Percentiles rank a stretch among this genome's conserved stretches.
These are phyloP conservation scores for Oropetium thomaeum DNA, from an alignment of 176 grass and related monocot genomes.

Conservation along the genomic window DNA sequence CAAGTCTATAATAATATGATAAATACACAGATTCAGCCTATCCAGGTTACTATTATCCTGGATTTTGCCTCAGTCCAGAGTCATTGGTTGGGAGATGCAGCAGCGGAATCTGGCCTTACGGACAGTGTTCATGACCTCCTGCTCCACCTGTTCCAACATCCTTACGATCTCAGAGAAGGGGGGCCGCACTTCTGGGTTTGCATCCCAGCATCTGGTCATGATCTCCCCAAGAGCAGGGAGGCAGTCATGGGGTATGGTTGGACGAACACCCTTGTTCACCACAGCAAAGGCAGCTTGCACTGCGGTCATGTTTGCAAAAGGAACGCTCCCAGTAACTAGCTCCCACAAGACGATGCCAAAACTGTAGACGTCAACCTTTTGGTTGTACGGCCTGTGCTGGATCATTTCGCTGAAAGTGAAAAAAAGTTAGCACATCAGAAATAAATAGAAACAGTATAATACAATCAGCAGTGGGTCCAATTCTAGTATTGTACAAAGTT, in stretches of 20 bases:
- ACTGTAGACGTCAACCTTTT: constrained; percentile 67
- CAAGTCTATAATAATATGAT: constrained; percentile 42
- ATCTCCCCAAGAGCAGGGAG: constrained; percentile 54
- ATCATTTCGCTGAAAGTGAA: constrained; percentile 51
- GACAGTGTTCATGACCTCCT: constrained; percentile 43
- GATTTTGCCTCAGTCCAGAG: constrained; percentile 40
- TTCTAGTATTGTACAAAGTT: constrained; percentile 17
- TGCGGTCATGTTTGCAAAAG: constrained; percentile 56
- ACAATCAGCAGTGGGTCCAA: background rate
- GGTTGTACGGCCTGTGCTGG: constrained; percentile 62
- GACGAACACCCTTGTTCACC: constrained; percentile 55
- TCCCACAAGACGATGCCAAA: constrained; percentile 65
- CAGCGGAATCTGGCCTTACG: constrained; percentile 57
- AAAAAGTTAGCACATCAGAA: constrained; percentile 13
- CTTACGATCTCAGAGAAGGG: constrained; percentile 42
- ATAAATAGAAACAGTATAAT: background rate
- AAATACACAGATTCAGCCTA: constrained; percentile 44
- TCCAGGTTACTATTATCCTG: constrained; percentile 28
- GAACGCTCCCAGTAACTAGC: constrained; percentile 45
- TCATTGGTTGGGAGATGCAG: constrained; percentile 53
- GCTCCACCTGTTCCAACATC: constrained; percentile 58
- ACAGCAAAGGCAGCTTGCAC: constrained; percentile 66
- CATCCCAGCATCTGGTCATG: constrained; percentile 65
- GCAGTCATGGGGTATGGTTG: constrained; percentile 56
- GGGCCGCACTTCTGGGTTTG: constrained; percentile 45